These are phyloP conservation scores for Aspergillus affinis DNA, from an alignment of 495 filamentous ascomycete genomes.

Conservation along the genomic window DNA sequence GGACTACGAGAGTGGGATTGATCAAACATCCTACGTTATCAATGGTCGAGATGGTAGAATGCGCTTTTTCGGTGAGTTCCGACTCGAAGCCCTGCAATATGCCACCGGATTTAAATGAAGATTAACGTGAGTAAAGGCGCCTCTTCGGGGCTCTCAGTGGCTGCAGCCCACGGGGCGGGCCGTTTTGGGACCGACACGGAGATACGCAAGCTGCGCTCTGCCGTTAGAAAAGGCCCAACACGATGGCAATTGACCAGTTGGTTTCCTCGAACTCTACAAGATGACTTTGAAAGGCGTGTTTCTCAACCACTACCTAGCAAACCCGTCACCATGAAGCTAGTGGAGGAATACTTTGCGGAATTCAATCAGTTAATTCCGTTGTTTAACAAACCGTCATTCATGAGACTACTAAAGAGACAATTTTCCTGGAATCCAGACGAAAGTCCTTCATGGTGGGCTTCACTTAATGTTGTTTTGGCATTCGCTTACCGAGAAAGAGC, in stretches of 20 bases:
- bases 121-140: constrained; percentile 11
- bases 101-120: background rate
- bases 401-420: constrained; percentile 15
- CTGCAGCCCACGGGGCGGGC: constrained; percentile 4
- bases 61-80: constrained; percentile 20
- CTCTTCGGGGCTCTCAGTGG: constrained; percentile 15
- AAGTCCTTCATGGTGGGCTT: constrained; percentile 23
- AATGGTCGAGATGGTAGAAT: constrained; percentile 11
- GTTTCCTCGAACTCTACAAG: constrained; percentile 17
- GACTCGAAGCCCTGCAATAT: background rate
- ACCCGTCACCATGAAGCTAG: constrained; percentile 10
- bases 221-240: constrained; percentile 1
- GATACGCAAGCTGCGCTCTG: background rate
- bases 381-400: constrained; percentile 9
- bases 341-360: constrained; percentile 13
- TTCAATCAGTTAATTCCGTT: constrained; percentile 20
- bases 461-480: constrained; percentile 22
- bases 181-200: constrained; percentile 1
- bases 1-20: background rate
- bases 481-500: constrained; percentile 23
- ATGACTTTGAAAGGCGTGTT: constrained; percentile 11
- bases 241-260: constrained; percentile 16
- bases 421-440: constrained; percentile 24
- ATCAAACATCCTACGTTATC: constrained; percentile 12
- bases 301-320: constrained; percentile 18